Percentiles rank a stretch among this genome's conserved stretches.
phyloP scores from a whole-genome alignment of 2,329 filamentous ascomycete species.

The Curvularia lunata region DNA sequence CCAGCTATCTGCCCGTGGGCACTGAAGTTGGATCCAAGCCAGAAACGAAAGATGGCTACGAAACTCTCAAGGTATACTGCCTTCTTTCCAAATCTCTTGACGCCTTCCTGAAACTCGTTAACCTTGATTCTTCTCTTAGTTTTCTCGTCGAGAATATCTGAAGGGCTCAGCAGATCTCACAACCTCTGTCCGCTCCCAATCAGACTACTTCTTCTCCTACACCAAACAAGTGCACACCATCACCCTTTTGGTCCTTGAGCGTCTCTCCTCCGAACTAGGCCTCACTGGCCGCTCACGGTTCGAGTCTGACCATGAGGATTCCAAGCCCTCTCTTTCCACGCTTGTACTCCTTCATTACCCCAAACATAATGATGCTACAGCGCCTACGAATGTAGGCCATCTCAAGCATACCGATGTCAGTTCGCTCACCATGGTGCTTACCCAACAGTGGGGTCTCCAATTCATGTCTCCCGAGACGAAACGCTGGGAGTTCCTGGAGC shows the following conservation, averaged over 20 bases:
- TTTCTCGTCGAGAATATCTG: not conserved
- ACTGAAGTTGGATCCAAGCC: not conserved
- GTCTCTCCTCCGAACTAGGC: not conserved
- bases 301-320: not conserved
- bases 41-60: conserved; percentile 9
- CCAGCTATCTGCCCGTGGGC: conserved; percentile 7
- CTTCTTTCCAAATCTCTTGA: no score
- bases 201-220: not conserved
- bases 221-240: not conserved
- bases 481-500: conserved; percentile 55
- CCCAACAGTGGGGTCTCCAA: conserved; percentile 43
- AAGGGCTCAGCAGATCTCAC: not conserved
- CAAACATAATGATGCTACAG: not conserved
- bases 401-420: conserved; percentile 63
- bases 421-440: conserved; percentile 59
- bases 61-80: conserved; percentile 7
- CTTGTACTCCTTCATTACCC: not conserved
- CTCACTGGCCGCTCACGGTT: not conserved
- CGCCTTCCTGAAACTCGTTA: no score
- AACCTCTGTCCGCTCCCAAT: not conserved
- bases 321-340: not conserved
- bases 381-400: conserved; percentile 9
- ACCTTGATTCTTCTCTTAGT: not conserved
- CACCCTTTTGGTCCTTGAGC: not conserved
- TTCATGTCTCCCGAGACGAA: conserved; percentile 35